Conservation (phyloP, 768 basidiomycete genomes). For the Mycena rebaudengoi region DNA sequence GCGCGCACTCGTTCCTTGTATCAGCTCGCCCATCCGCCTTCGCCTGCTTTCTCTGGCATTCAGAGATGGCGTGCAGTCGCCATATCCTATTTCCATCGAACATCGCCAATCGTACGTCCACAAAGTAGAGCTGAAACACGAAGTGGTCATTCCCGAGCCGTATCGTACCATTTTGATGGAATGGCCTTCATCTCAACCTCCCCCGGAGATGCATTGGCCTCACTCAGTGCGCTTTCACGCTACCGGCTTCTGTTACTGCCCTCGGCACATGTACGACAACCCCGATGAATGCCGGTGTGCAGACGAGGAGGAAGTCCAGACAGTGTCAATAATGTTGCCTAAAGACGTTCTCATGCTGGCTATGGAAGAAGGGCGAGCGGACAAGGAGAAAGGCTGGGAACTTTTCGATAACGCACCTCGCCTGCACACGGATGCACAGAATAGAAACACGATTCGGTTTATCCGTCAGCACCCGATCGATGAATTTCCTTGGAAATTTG, state of each 20-base stretch:
- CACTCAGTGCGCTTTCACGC: conserved; percentile 16
- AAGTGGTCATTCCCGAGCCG: conserved; percentile 3
- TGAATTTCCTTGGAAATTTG: neutral
- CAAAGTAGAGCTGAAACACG: conserved; percentile 1
- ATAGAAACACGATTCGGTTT: conserved; percentile 14
- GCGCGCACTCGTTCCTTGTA: conserved; percentile 13
- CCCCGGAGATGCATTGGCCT: conserved; percentile 19
- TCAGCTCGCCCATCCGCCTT: conserved; percentile 7
- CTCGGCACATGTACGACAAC: neutral
- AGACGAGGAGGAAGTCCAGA: neutral
- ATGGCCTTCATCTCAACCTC: conserved; percentile 18
- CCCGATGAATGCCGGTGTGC: neutral
- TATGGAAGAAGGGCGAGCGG: neutral
- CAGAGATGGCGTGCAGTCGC: neutral
- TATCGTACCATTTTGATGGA: conserved; percentile 20
- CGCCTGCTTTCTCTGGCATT: conserved; percentile 15
- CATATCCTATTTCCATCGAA: neutral
- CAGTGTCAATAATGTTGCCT: neutral
- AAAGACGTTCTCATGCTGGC: neutral
- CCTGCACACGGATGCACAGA: conserved; percentile 1
- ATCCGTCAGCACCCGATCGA: neutral
- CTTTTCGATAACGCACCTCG: conserved; percentile 2
- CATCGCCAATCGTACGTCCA: conserved; percentile 4
- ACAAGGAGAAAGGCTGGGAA: neutral
- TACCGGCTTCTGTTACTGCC: conserved; percentile 19